Percentiles rank a stretch among this genome's conserved stretches.
phyloP scores from a whole-genome alignment of 176 grass and related monocot species.

The Tillandsia leiboldiana region DNA sequence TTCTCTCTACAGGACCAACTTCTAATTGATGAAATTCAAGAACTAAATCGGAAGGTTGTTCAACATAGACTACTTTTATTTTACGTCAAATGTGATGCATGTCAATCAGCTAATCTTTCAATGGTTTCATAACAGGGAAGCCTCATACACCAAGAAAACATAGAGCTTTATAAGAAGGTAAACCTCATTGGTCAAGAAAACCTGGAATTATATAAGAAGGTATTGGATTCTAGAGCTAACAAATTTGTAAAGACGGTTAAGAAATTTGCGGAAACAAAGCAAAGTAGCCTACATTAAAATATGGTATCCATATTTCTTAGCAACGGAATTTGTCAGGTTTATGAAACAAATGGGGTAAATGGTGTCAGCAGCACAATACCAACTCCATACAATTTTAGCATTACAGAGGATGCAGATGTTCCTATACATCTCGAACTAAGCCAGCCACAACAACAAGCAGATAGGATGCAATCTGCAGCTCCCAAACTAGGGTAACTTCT shows the following conservation, averaged over 20 bases:
- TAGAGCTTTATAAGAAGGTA: slow-evolving; percentile 56
- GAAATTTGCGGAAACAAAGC: not conserved
- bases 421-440: slow-evolving; percentile 54
- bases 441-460: slow-evolving; percentile 28
- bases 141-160: slow-evolving; percentile 63
- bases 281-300: slow-evolving; percentile 3
- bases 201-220: slow-evolving; percentile 55
- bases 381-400: slow-evolving; percentile 42
- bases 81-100: not conserved
- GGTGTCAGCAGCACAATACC: slow-evolving; percentile 28
- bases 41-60: slow-evolving; percentile 58
- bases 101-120: slow-evolving; percentile 18
- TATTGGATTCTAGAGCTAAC: slow-evolving; percentile 10
- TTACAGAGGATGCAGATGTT: slow-evolving; percentile 32
- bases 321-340: slow-evolving; percentile 29
- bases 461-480: slow-evolving; percentile 13
- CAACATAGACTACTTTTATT: not conserved
- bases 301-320: not conserved
- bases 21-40: slow-evolving; percentile 63
- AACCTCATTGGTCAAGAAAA: slow-evolving; percentile 63
- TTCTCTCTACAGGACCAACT: slow-evolving; percentile 48
- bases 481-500: slow-evolving; percentile 72
- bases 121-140: slow-evolving; percentile 48
- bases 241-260: slow-evolving; percentile 11
- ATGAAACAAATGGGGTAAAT: slow-evolving; percentile 32